These are phyloP conservation scores for Cadophora sp. DNA, from an alignment of 2,329 filamentous ascomycete genomes.

Conservation along the genomic window DNA sequence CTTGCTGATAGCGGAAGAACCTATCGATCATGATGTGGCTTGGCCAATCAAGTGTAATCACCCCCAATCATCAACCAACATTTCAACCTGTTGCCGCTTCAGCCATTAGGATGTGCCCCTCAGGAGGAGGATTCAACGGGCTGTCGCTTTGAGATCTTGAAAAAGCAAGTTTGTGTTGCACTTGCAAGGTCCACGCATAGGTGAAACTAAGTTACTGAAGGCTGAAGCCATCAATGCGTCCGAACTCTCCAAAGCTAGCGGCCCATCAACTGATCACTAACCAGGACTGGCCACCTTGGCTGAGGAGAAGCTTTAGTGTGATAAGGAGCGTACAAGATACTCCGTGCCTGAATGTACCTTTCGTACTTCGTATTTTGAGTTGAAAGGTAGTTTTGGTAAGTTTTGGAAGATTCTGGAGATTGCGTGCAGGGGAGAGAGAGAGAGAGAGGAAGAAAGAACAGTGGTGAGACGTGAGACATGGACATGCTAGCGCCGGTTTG, in stretches of 20 bases:
- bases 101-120: not conserved
- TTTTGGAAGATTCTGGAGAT: not conserved
- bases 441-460: not conserved
- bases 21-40: slow-evolving; percentile 3
- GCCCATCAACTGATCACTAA: not conserved
- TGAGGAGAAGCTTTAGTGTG: not conserved
- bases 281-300: not conserved
- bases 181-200: not conserved
- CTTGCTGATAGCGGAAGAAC: not conserved
- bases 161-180: slow-evolving; percentile 9
- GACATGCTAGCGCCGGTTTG: not conserved
- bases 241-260: not conserved
- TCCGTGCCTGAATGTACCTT: not conserved
- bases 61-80: not conserved
- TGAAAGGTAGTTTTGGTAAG: no score
- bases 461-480: not conserved
- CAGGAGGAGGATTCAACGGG: not conserved
- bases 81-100: not conserved
- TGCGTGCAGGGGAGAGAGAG: not conserved
- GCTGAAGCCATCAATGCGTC: slow-evolving; percentile 1
- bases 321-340: not conserved
- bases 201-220: not conserved
- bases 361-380: no score
- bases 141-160: not conserved
- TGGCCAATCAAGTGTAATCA: not conserved